Conservation (phyloP, 108 stramenopile genomes). For the Skeletonema grethae region DNA sequence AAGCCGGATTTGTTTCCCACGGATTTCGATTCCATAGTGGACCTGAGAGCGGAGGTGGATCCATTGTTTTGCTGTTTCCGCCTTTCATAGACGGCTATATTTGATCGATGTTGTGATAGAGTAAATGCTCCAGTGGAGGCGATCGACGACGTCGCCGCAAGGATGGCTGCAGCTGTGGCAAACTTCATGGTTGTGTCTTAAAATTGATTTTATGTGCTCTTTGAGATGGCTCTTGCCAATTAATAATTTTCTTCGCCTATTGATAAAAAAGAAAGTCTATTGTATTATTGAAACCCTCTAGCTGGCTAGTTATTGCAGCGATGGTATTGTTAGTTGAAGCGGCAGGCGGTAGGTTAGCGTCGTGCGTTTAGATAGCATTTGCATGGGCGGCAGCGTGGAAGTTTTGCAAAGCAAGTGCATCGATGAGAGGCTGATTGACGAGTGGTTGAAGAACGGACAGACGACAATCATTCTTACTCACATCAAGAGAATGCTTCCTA, state of each 20-base stretch:
- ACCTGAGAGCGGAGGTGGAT: constrained; percentile 43
- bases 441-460: not conserved
- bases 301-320: not conserved
- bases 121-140: constrained; percentile 7
- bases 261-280: not conserved
- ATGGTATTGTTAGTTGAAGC: not conserved
- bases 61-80: constrained; percentile 4
- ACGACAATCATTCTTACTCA: not conserved
- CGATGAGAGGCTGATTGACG: not conserved
- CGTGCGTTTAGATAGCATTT: too few relatives aligned
- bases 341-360: not conserved
- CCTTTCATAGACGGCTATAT: constrained; percentile 8
- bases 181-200: constrained; percentile 16
- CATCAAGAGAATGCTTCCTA: not conserved
- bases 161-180: constrained; percentile 19
- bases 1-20: constrained; percentile 41
- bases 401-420: too few relatives aligned
- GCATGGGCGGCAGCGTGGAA: not conserved
- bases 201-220: not conserved
- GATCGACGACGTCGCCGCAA: constrained; percentile 12
- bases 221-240: not conserved
- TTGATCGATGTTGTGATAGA: constrained; percentile 7
- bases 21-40: constrained; percentile 46
- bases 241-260: not conserved
- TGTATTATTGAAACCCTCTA: not conserved